Evolutionary conservation across 257 asterid species (phyloP).

Genomic region (Cordia subcordata): DNA sequence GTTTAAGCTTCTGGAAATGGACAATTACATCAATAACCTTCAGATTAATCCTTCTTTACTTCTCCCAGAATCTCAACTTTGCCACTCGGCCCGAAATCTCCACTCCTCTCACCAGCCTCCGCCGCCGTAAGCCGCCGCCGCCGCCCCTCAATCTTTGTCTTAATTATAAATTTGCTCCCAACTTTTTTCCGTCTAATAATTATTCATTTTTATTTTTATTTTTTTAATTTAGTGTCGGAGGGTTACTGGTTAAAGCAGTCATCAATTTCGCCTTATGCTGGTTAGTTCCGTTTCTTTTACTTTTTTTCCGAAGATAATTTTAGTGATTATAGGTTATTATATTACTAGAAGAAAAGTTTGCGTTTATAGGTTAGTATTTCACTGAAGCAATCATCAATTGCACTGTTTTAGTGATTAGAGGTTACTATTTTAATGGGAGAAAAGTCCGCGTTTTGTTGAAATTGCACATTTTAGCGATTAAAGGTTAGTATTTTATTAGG

Average conservation of each 20-base stretch:
- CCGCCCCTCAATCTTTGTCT: conserved; percentile 29
- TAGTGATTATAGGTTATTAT: too few species aligned
- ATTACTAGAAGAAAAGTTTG: too few species aligned
- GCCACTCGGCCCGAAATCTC: conserved; percentile 95
- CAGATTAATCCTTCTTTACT: conserved; percentile 62
- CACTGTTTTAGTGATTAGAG: too few species aligned
- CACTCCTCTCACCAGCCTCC: conserved; percentile 94
- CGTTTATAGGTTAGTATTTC: too few species aligned
- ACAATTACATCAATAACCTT: conserved; percentile 51
- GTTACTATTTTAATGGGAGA: too few species aligned
- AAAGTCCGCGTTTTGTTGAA: too few species aligned
- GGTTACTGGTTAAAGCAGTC: conserved; percentile 91
- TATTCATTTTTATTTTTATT: not conserved
- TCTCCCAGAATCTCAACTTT: conserved; percentile 66
- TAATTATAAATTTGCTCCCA: not conserved
- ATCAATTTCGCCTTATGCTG: conserved; percentile 85
- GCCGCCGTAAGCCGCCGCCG: conserved; percentile 87
- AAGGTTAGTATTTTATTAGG: too few species aligned
- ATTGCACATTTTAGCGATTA: too few species aligned
- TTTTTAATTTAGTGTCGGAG: conserved; percentile 60
- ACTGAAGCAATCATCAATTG: too few species aligned
- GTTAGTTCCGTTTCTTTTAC: conserved; percentile 26
- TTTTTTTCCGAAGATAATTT: too few species aligned
- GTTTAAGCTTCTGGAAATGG: conserved; percentile 78
- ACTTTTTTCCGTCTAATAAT: not conserved